These are phyloP conservation scores for Fusarium zealandicum DNA, from an alignment of 2,329 filamentous ascomycete genomes.

Conservation along the genomic window DNA sequence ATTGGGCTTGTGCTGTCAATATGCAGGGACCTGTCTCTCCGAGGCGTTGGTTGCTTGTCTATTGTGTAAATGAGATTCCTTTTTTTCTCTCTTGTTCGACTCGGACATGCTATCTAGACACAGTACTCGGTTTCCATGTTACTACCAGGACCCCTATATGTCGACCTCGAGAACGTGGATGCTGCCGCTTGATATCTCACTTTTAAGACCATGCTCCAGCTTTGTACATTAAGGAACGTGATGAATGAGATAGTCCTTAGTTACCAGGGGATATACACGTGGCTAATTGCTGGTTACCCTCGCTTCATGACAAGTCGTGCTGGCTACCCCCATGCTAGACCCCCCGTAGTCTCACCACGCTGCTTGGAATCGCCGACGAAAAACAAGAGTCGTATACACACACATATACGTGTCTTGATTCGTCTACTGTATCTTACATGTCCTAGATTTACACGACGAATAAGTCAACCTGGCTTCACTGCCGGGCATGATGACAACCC, in stretches of 20 bases:
- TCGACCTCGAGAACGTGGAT: too few species aligned
- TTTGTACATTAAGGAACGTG: too few species aligned
- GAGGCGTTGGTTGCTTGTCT: constrained; percentile 14
- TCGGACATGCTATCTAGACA: too few species aligned
- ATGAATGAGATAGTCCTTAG: too few species aligned
- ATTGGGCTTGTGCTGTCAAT: constrained; percentile 16
- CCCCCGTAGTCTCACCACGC: not conserved
- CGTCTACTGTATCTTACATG: constrained; percentile 39
- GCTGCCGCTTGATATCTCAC: too few species aligned
- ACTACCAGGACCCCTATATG: too few species aligned
- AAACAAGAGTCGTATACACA: not conserved
- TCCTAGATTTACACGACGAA: constrained; percentile 39
- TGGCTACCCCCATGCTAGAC: not conserved
- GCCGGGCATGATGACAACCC: constrained; percentile 2
- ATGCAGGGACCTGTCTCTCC: constrained; percentile 23
- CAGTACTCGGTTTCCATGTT: too few species aligned
- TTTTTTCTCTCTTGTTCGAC: not conserved
- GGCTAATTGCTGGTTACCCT: too few species aligned
- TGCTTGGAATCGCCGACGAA: too few species aligned
- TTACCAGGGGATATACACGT: too few species aligned
- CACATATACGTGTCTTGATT: constrained; percentile 16
- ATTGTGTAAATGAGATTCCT: constrained; percentile 1
- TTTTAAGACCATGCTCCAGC: too few species aligned
- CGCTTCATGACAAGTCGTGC: not conserved
- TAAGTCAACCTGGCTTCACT: constrained; percentile 9